A percentile compares a stretch with the other conserved stretches of the same genome.
These are phyloP conservation scores for Verticillium nonalfalfae DNA, from an alignment of 2,329 filamentous ascomycete species.

Conservation along the genomic window DNA sequence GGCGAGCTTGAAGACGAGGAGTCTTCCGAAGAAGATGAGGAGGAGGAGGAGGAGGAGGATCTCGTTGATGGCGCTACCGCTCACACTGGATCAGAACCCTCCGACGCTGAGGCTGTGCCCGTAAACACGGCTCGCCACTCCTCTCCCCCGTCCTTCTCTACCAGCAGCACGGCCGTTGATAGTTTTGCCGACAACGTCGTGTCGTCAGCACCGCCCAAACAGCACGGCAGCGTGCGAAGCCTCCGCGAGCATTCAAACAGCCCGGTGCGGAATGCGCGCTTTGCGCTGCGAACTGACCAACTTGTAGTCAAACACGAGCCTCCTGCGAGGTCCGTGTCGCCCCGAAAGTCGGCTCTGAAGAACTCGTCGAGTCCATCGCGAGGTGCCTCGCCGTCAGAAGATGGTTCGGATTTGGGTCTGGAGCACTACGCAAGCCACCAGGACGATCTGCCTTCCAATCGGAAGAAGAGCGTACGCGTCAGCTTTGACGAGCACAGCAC, in stretches of 20 bases:
- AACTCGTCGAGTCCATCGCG: slow-evolving; percentile 47
- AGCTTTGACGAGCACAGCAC: slow-evolving; percentile 71
- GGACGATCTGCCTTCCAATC: slow-evolving; percentile 30
- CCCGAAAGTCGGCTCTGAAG: slow-evolving; percentile 73
- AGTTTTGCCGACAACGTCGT: background rate
- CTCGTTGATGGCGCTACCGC: slow-evolving; percentile 6
- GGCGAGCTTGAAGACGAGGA: slow-evolving; percentile 41
- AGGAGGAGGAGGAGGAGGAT: slow-evolving; percentile 7
- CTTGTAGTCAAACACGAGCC: slow-evolving; percentile 60
- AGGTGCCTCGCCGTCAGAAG: slow-evolving; percentile 43
- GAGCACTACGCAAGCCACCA: slow-evolving; percentile 14
- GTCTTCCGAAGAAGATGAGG: slow-evolving; percentile 29
- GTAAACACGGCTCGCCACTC: slow-evolving; percentile 15
- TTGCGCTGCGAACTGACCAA: slow-evolving; percentile 50
- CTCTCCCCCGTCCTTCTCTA: slow-evolving; percentile 5
- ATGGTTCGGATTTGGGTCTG: slow-evolving; percentile 33
- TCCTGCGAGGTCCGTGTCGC: slow-evolving; percentile 64
- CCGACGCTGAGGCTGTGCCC: slow-evolving; percentile 26
- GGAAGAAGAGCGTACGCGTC: slow-evolving; percentile 64
- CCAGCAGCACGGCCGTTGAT: slow-evolving; percentile 5
- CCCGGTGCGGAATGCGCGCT: slow-evolving; percentile 62
- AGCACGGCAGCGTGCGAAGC: slow-evolving; percentile 12
- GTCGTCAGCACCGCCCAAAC: slow-evolving; percentile 4
- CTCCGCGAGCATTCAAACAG: slow-evolving; percentile 46
- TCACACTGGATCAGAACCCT: slow-evolving; percentile 12